These are phyloP conservation scores for Diaporthe helianthi DNA, from an alignment of 2,329 filamentous ascomycete genomes.

Conservation along the genomic window DNA sequence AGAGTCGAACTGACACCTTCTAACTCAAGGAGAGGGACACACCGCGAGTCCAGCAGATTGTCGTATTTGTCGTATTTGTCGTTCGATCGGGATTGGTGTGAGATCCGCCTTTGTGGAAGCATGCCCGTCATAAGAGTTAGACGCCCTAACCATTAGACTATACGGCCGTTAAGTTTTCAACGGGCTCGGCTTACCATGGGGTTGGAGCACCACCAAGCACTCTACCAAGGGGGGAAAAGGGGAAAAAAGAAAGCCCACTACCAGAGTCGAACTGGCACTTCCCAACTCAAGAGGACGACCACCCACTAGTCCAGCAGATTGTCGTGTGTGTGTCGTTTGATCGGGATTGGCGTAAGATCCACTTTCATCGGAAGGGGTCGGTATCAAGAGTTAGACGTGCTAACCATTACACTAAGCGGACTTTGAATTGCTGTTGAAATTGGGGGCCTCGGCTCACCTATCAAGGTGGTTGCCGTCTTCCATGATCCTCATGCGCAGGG, in stretches of 20 bases:
- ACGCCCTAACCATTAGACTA: neutral
- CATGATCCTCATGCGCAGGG: neutral
- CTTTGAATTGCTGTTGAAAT: neutral
- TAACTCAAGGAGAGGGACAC: too few species aligned
- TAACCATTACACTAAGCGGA: constrained; percentile 8
- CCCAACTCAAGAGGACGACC: too few species aligned
- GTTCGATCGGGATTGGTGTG: too few species aligned
- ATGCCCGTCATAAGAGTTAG: neutral
- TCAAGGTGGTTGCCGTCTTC: neutral
- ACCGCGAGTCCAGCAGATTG: neutral
- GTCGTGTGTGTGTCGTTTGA: too few species aligned
- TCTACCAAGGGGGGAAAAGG: neutral
- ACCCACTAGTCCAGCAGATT: neutral
- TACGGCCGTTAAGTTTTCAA: neutral
- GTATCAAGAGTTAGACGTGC: neutral
- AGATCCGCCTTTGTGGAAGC: neutral
- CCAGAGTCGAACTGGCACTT: neutral
- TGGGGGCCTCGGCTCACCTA: neutral
- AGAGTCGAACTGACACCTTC: too few species aligned
- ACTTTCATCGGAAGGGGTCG: neutral
- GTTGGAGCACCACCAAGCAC: too few species aligned
- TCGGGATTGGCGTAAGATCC: neutral
- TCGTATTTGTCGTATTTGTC: too few species aligned
- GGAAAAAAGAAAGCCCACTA: neutral
- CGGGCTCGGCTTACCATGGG: too few species aligned